Conservation (phyloP, 2,329 filamentous ascomycete species). For the Curvularia sp. region DNA sequence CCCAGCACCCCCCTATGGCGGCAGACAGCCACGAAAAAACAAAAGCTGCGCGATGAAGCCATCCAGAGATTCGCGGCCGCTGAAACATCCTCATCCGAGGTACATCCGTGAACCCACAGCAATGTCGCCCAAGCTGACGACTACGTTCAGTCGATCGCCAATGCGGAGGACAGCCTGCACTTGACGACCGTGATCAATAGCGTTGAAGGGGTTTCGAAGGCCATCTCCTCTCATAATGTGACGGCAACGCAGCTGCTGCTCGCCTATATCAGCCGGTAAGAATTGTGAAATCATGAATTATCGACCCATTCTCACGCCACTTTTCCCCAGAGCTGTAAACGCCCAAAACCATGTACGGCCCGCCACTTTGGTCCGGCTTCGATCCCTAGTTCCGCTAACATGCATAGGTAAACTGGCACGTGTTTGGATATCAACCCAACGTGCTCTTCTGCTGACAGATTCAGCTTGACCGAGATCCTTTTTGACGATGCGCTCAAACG, state of each 20-base stretch:
- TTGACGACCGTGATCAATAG: slow-evolving; percentile 24
- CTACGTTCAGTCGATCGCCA: slow-evolving; percentile 22
- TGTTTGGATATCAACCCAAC: slow-evolving; percentile 33
- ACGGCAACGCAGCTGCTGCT: slow-evolving; percentile 39
- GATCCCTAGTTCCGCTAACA: slow-evolving; percentile 32
- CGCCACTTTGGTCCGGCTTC: slow-evolving; percentile 4
- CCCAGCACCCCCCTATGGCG: slow-evolving; percentile 33
- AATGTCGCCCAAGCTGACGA: slow-evolving; percentile 15
- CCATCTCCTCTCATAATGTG: slow-evolving; percentile 37
- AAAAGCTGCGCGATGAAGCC: slow-evolving; percentile 33
- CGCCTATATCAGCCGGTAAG: slow-evolving; percentile 43
- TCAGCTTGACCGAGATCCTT: slow-evolving; percentile 57
- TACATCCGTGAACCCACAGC: slow-evolving; percentile 5
- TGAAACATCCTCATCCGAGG: slow-evolving; percentile 12
- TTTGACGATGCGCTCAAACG: slow-evolving; percentile 53
- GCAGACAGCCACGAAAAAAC: slow-evolving; percentile 36
- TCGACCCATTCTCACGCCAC: slow-evolving; percentile 49
- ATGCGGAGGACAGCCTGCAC: slow-evolving; percentile 6
- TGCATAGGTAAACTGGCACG: slow-evolving; percentile 50
- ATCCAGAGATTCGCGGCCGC: slow-evolving; percentile 31
- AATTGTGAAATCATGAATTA: slow-evolving; percentile 13
- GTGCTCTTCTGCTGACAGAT: slow-evolving; percentile 20
- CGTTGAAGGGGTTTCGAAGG: slow-evolving; percentile 30
- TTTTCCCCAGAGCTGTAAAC: slow-evolving; percentile 34
- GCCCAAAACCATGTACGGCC: slow-evolving; percentile 41